Conservation (phyloP, 1,284 basidiomycete species). For the Agroathelia rolfsii region DNA sequence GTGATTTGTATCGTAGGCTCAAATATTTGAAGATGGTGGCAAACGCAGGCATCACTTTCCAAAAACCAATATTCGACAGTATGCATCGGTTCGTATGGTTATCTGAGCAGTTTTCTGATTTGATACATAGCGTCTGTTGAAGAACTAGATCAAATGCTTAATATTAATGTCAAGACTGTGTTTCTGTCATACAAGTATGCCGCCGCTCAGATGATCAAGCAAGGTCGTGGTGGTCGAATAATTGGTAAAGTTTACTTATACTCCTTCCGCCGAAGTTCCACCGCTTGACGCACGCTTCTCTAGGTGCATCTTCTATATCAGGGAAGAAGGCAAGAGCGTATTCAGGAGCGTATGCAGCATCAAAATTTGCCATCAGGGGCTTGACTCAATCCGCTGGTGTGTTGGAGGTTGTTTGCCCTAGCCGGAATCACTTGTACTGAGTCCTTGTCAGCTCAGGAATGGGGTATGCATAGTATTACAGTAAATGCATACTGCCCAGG, state of each 20-base stretch:
- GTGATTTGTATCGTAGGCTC: no score
- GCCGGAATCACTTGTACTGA: no score
- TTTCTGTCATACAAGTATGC: conserved; percentile 29
- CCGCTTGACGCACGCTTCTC: no score
- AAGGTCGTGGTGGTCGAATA: conserved; percentile 19
- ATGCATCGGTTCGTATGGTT: background rate
- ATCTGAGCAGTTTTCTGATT: background rate
- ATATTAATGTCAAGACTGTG: conserved; percentile 24
- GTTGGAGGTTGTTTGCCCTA: no score
- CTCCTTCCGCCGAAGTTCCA: background rate
- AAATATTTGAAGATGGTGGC: conserved; percentile 22
- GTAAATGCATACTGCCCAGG: conserved; percentile 16
- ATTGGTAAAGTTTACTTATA: conserved; percentile 12
- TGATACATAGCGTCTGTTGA: conserved; percentile 14
- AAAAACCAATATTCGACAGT: conserved; percentile 12
- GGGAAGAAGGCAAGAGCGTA: conserved; percentile 10
- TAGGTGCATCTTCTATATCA: conserved; percentile 6
- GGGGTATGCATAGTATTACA: conserved; percentile 13
- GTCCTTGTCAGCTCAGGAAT: conserved; percentile 5
- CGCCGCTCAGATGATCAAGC: conserved; percentile 23
- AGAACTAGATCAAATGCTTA: conserved; percentile 18
- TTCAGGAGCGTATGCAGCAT: conserved; percentile 12
- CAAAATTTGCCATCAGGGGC: conserved; percentile 18
- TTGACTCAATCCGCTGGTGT: conserved; percentile 18
- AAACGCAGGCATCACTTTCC: conserved; percentile 15